These are phyloP conservation scores for Lactifluus rugatus DNA, from an alignment of 768 basidiomycete genomes.

Conservation along the genomic window DNA sequence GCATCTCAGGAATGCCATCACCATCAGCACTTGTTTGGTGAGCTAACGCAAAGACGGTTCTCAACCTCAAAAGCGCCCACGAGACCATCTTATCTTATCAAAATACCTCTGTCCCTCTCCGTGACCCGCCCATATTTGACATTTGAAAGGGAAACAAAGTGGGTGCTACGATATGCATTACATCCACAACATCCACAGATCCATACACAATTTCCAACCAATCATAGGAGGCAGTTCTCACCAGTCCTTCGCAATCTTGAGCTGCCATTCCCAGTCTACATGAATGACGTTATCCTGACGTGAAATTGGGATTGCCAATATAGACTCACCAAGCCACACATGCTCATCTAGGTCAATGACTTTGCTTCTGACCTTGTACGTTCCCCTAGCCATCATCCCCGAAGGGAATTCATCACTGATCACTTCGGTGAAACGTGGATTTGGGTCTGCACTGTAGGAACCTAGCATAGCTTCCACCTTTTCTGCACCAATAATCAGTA, in stretches of 20 bases:
- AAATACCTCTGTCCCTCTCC: neutral
- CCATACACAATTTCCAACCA: slow-evolving; percentile 19
- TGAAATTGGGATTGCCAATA: neutral
- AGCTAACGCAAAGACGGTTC: too few species aligned
- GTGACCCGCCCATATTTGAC: too few species aligned
- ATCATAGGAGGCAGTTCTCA: slow-evolving; percentile 26
- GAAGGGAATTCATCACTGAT: slow-evolving; percentile 57
- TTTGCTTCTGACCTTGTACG: slow-evolving; percentile 69
- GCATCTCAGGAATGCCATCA: neutral
- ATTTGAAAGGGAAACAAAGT: neutral
- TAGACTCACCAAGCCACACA: slow-evolving; percentile 61
- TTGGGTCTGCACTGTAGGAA: slow-evolving; percentile 72
- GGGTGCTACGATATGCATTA: slow-evolving; percentile 2
- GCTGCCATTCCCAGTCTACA: slow-evolving; percentile 77
- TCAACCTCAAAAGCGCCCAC: neutral
- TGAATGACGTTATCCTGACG: neutral
- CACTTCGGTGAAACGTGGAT: slow-evolving; percentile 68
- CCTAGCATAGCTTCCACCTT: slow-evolving; percentile 92
- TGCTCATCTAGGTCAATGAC: slow-evolving; percentile 82
- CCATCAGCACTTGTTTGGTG: neutral
- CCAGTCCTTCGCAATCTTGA: slow-evolving; percentile 94
- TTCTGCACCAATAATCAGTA: slow-evolving; percentile 33
- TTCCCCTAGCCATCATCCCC: slow-evolving; percentile 75
- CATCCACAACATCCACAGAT: slow-evolving; percentile 17
- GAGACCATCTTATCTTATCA: slow-evolving; percentile 14